A percentile compares a stretch with the other conserved stretches of the same genome.
These are phyloP conservation scores for Chytriomyces sp. DNA, from an alignment of 192 early-diverging fungal genomes.

Conservation along the genomic window DNA sequence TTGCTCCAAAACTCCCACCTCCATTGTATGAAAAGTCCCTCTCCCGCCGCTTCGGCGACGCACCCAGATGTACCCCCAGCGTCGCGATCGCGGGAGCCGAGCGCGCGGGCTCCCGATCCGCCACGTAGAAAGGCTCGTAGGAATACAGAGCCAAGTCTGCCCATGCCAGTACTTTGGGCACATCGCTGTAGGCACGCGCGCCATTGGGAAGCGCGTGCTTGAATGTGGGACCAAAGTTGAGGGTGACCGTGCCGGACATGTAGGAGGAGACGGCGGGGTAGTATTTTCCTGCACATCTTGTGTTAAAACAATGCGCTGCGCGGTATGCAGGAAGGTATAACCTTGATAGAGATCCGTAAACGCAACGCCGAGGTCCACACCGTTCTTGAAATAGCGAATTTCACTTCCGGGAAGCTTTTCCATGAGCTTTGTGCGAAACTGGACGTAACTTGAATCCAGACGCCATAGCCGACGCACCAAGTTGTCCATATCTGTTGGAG, in stretches of 20 bases:
- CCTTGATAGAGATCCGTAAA: slow-evolving; percentile 67
- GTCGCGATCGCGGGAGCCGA: not conserved
- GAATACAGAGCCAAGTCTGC: slow-evolving; percentile 10
- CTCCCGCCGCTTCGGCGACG: not conserved
- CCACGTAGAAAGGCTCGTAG: slow-evolving; percentile 8
- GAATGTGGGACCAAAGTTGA: slow-evolving; percentile 75
- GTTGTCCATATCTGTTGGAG: slow-evolving; percentile 25
- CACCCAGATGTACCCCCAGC: not conserved
- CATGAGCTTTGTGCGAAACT: slow-evolving; percentile 37
- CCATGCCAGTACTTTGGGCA: slow-evolving; percentile 26
- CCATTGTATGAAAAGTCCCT: not conserved
- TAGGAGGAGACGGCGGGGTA: slow-evolving; percentile 74
- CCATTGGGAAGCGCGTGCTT: slow-evolving; percentile 55
- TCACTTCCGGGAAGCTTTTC: slow-evolving; percentile 51
- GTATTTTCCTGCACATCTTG: slow-evolving; percentile 60
- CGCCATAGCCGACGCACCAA: slow-evolving; percentile 43
- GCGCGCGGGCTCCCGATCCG: slow-evolving; percentile 5
- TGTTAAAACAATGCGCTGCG: not conserved
- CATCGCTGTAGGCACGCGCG: slow-evolving; percentile 36
- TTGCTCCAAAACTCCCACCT: not conserved
- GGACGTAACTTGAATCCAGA: slow-evolving; percentile 27
- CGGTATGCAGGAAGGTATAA: slow-evolving; percentile 9
- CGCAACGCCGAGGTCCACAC: slow-evolving; percentile 62
- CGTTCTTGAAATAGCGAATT: slow-evolving; percentile 71
- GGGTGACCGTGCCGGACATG: slow-evolving; percentile 58